Percentiles rank a stretch among this genome's conserved stretches.
phyloP scores from a whole-genome alignment of 2,329 filamentous ascomycete species.

The Alternaria dauci region DNA sequence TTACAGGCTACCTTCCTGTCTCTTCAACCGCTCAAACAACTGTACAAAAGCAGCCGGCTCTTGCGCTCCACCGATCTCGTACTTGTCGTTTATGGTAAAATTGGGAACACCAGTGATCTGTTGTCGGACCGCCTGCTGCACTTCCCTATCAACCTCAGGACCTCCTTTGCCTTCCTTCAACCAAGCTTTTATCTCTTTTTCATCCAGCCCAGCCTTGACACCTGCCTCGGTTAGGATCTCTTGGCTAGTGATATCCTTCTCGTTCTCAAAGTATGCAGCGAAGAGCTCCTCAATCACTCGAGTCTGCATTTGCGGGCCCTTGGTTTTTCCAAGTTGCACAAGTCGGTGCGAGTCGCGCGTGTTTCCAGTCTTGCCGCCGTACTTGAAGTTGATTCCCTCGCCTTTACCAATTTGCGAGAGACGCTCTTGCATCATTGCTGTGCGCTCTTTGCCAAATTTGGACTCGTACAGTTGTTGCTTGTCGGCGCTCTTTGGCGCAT shows the following conservation, averaged over 20 bases:
- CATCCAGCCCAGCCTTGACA: conserved; percentile 55
- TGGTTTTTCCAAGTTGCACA: conserved; percentile 72
- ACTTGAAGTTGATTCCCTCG: conserved; percentile 77
- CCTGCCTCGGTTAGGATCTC: conserved; percentile 53
- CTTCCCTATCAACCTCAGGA: conserved; percentile 57
- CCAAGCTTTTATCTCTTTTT: conserved; percentile 55
- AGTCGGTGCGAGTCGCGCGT: conserved; percentile 79
- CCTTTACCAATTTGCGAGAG: conserved; percentile 66
- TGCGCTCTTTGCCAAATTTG: conserved; percentile 71
- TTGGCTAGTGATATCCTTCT: conserved; percentile 57
- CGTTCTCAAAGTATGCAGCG: conserved; percentile 57
- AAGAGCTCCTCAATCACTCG: conserved; percentile 53
- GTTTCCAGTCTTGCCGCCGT: conserved; percentile 74
- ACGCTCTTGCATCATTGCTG: conserved; percentile 64
- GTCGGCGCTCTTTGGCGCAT: conserved; percentile 63
- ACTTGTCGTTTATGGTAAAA: conserved; percentile 74
- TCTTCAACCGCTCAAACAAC: conserved; percentile 69
- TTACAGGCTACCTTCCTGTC: conserved; percentile 41
- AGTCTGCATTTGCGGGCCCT: conserved; percentile 58
- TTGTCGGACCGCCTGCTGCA: conserved; percentile 55
- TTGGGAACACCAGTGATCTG: conserved; percentile 75
- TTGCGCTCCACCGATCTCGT: conserved; percentile 75
- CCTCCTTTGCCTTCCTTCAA: conserved; percentile 55
- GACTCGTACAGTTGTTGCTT: conserved; percentile 66
- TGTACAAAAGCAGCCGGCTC: conserved; percentile 72